A percentile compares a stretch with the other conserved stretches of the same genome.
phyloP scores from a whole-genome alignment of 495 filamentous ascomycete species.

The Rhizodiscina lignyota region DNA sequence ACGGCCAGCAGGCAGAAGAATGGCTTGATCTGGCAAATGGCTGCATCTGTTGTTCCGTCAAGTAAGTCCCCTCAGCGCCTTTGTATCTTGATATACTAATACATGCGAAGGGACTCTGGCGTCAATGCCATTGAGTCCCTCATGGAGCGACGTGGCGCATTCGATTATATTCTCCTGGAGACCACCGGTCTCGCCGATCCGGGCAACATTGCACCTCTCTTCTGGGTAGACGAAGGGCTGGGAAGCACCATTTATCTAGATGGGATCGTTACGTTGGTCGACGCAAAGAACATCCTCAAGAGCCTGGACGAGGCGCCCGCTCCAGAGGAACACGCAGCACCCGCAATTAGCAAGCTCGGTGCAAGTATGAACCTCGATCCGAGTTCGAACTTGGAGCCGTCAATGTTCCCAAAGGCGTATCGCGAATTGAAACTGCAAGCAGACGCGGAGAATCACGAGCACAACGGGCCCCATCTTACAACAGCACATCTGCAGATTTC shows the following conservation, averaged over 20 bases:
- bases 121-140: conserved; percentile 86
- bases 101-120: conserved; percentile 54
- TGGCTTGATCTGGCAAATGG: conserved; percentile 95
- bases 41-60: conserved; percentile 97
- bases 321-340: conserved; percentile 14
- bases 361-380: conserved; percentile 28
- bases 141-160: conserved; percentile 85
- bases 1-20: conserved; percentile 73
- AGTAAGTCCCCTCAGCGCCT: conserved; percentile 32
- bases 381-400: too few relatives aligned
- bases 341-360: too few relatives aligned
- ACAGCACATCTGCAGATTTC: conserved; percentile 93
- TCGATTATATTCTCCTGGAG: conserved; percentile 96
- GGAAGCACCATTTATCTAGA: conserved; percentile 91
- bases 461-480: conserved; percentile 47
- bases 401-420: too few relatives aligned
- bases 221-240: conserved; percentile 93
- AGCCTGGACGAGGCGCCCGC: conserved; percentile 60
- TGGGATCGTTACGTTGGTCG: conserved; percentile 89
- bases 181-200: conserved; percentile 93
- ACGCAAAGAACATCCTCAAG: conserved; percentile 78
- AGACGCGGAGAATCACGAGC: conserved; percentile 28
- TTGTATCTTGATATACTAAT: not conserved
- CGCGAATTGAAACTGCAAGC: too few relatives aligned
- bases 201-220: conserved; percentile 85